phyloP scores from a whole-genome alignment of 192 early-diverging fungal genomes.

The Backusella sp. region DNA sequence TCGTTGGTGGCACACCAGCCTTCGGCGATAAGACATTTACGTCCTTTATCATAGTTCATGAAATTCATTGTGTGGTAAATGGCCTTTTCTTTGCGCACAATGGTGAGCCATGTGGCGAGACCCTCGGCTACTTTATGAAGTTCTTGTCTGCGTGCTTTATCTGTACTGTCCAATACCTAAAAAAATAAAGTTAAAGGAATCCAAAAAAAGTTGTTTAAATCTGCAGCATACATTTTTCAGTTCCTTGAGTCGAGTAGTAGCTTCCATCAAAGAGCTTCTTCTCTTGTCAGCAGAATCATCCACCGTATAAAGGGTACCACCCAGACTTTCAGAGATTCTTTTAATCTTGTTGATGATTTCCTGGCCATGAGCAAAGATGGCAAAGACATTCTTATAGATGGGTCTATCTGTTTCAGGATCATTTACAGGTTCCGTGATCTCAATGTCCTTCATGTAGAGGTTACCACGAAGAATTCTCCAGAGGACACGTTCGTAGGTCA shows the following conservation, averaged over 20 bases:
- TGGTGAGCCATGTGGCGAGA: conserved; percentile 81
- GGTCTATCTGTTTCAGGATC: conserved; percentile 87
- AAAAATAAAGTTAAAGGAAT: not conserved
- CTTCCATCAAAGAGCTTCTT: conserved; percentile 74
- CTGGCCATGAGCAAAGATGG: conserved; percentile 96
- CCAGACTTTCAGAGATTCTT: conserved; percentile 93
- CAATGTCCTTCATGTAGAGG: conserved; percentile 91
- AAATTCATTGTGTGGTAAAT: conserved; percentile 95
- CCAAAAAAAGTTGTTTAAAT: too few relatives aligned
- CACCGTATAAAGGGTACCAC: conserved; percentile 94
- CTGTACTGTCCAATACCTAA: conserved; percentile 84
- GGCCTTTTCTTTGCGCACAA: conserved; percentile 97
- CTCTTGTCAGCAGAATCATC: conserved; percentile 84
- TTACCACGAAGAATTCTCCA: conserved; percentile 97
- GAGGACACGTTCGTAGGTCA: conserved; percentile 91
- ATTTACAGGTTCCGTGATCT: conserved; percentile 89
- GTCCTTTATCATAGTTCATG: conserved; percentile 91
- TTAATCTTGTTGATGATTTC: conserved; percentile 87
- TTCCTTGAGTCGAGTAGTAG: conserved; percentile 86
- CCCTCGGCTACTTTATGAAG: conserved; percentile 82
- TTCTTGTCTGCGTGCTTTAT: conserved; percentile 77
- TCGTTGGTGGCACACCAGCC: conserved; percentile 94
- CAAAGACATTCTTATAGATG: conserved; percentile 96
- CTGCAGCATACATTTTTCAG: conserved; percentile 42
- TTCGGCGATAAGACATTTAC: conserved; percentile 95